Evolutionary conservation across 148 eudicot species (phyloP).

Genomic region (Euryodendron excelsum): DNA sequence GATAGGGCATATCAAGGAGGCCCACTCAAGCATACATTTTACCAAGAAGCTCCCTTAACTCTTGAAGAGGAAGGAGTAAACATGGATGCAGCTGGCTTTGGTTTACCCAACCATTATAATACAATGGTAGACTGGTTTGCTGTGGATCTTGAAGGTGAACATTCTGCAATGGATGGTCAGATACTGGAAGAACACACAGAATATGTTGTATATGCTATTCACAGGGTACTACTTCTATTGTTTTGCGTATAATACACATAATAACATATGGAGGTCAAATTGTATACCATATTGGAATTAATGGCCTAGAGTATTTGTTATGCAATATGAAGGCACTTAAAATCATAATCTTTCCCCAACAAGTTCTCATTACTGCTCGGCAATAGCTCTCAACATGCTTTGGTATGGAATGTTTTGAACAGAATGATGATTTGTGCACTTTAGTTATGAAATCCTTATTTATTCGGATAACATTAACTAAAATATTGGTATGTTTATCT

Average conservation of each 20-base stretch:
- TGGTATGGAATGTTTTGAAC: not conserved
- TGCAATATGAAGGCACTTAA: not conserved
- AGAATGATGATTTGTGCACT: not conserved
- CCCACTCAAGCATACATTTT: slow-evolving; percentile 61
- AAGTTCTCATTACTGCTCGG: not conserved
- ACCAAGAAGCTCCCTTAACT: slow-evolving; percentile 60
- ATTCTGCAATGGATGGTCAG: slow-evolving; percentile 98
- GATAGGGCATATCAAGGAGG: slow-evolving; percentile 93
- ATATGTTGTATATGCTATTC: slow-evolving; percentile 93
- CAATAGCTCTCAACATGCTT: not conserved
- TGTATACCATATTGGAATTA: slow-evolving; percentile 9
- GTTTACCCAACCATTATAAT: slow-evolving; percentile 62
- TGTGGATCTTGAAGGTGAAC: slow-evolving; percentile 98
- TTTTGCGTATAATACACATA: slow-evolving; percentile 7
- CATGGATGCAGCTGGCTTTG: slow-evolving; percentile 38
- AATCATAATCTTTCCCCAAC: not conserved
- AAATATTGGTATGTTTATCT: not conserved
- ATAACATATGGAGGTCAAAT: not conserved
- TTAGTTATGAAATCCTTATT: not conserved
- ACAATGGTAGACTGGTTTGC: slow-evolving; percentile 90
- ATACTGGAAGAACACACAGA: slow-evolving; percentile 92
- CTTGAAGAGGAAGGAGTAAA: slow-evolving; percentile 42
- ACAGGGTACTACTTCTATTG: slow-evolving; percentile 65
- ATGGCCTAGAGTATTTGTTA: not conserved
- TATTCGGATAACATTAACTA: not conserved